Base-by-base conservation (phyloP, 345 rosid genomes). In the Corymbia maculata region DNA sequence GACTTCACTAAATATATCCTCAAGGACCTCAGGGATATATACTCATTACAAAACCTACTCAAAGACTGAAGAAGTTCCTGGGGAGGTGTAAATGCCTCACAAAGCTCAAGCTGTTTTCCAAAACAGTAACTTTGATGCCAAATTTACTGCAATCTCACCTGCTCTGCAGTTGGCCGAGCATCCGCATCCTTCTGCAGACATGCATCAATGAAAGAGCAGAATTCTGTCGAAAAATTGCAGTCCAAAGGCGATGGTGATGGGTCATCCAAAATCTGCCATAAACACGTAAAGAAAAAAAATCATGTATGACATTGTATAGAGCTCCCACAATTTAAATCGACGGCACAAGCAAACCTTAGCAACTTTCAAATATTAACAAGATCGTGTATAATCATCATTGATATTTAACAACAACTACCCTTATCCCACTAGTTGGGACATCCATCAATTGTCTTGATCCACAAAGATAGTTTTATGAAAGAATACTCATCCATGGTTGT, bases 101-200 rank as follows among this genome's bases (percentile, higher is more conserved):
- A 36, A 36, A 36, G 47, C 82, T 75, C 47, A 36, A 36, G 26
- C 82, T 1, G 14, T 36, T 16, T 36, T 75, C 24, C 4, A 75
- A 75, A 75, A 75, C 13, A 75, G 47, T 75, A 75, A 75, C 75
- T 86, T 84, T 24, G 44, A 28, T 52, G 45, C 79, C 52, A 47
- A 45, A 44, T 75, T 52, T 64, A n/a, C 85, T 10, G 68, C 36
- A 86, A 17, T 85, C 88, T 88, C 91, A 96, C 99, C 98, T 97
- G 97, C 36, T 96, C 98, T 57, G 99, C 99, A 59, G 98, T 97
- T 88, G 99, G 98, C 88, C 99, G 94, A 47, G 95, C 91, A 87
- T 96, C 97, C 79, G 94, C 92, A 93, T 96, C 96, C 92, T 96
- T 97, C 91, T 90, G 96, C 86, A 97, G 95, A 90, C 99, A 97